Base-by-base conservation (phyloP, 1,284 basidiomycete species). In the Inonotus obliquus region DNA sequence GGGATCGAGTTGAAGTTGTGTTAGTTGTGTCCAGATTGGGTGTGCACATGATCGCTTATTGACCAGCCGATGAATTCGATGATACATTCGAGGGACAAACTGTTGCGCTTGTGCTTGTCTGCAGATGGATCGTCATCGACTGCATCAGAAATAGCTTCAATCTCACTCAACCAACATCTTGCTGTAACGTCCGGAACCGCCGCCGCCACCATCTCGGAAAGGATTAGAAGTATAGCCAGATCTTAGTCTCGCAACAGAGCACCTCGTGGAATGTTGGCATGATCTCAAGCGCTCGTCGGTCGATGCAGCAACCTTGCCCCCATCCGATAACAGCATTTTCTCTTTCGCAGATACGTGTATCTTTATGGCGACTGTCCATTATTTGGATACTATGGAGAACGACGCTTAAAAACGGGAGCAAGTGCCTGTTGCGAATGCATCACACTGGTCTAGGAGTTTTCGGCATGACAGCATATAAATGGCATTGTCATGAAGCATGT, bases 311-410 rank as follows among this genome's bases (percentile, higher is more conserved):
- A 39, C 57, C 38, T 35, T 45, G 1, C 19, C 52, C 9, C 13
- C 27, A 32, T 52, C 51, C 29, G 47, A 49, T 1, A 41, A 32
- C 7, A 63, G 38, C n/a, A 32, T 63, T 1, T 63, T 60, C 45
- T 21, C 39, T n/a, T 63, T 63, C 49, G 29, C 47, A 38, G 54
- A 63, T 6, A 53, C 23, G n/a, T 63, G 62, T 25, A 14, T 63
- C 13, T 60, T 44, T 29, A 51, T 63, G 11, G 53, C 41, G 21
- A 57, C 39, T 10, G 60, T 63, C 60, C 54, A 63, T 41, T 32
- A 51, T 21, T 23, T 37, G 25, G 10, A 39, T 41, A 13, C 13
- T 7, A 1, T 13, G n/a, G 13, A 21, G 56, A 49, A 35, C 21
- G 2, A 10, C 9, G 13, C n/a, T 13, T 27, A 10, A 25, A 19